These are phyloP conservation scores for Metschnikowia colocasiae DNA, from an alignment of 805 yeast genomes.

Conservation along the genomic window DNA sequence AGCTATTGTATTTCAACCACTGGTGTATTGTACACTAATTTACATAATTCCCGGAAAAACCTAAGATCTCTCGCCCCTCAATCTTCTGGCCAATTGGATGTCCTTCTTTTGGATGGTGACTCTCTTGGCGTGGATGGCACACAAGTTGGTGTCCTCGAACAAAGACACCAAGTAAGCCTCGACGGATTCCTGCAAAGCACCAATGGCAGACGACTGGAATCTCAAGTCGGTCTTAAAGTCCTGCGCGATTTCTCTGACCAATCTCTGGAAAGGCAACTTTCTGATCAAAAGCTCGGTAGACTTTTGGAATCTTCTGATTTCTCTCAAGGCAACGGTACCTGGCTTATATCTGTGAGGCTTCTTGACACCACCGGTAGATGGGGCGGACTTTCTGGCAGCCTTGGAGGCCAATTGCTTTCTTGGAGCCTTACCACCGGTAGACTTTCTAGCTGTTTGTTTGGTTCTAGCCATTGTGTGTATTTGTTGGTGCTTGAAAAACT, in stretches of 20 bases:
- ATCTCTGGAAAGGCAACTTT: slow-evolving; percentile 96
- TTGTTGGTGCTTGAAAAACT: too few species aligned
- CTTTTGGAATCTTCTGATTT: slow-evolving; percentile 96
- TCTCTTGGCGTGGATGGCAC: slow-evolving; percentile 99
- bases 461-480: slow-evolving; percentile 73
- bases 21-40: slow-evolving; percentile 20
- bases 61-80: slow-evolving; percentile 93
- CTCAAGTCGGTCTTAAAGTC: slow-evolving; percentile 91
- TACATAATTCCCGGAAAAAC: slow-evolving; percentile 13
- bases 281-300: slow-evolving; percentile 92
- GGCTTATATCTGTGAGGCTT: slow-evolving; percentile 96
- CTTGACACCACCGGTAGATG: slow-evolving; percentile 90
- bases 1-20: not conserved
- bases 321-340: slow-evolving; percentile 95
- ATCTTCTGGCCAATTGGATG: slow-evolving; percentile 95
- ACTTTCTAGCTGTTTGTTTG: slow-evolving; percentile 91
- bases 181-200: slow-evolving; percentile 97
- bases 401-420: slow-evolving; percentile 89
- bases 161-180: slow-evolving; percentile 96
- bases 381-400: slow-evolving; percentile 92
- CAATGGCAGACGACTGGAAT: slow-evolving; percentile 96
- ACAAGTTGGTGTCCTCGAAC: slow-evolving; percentile 96
- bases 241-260: slow-evolving; percentile 93
- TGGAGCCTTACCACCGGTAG: slow-evolving; percentile 95
- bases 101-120: slow-evolving; percentile 98